Base-by-base conservation (phyloP, 1,284 basidiomycete genomes). In the Volvariella volvacea region DNA sequence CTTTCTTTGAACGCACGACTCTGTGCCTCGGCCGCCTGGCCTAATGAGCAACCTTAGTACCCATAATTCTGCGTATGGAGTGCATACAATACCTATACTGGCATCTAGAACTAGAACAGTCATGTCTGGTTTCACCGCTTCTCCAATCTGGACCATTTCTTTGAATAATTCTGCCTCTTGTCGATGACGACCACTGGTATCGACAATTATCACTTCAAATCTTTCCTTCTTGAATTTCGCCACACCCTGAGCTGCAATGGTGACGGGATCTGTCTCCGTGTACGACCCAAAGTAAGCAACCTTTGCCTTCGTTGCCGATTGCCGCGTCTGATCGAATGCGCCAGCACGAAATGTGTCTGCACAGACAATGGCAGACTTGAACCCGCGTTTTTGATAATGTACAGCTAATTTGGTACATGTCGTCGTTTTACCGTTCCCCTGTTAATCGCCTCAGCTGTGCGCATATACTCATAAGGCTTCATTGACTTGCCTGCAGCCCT, bases 291-390 rank as follows among this genome's bases (percentile, higher is more conserved):
- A 99, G 77, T 98, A 99, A 9, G 96, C 94, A 12, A 99, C 92
- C 64, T 96, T 97, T 43, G 95, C 96, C 67, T 97, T 97, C 25
- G 94, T 96, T 7, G 96, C 96, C 19, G 82, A 91, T 66, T 88
- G 83, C 60, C 88, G 88, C 53, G 85, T 99, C 76, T 99, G 96
- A 65, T 99, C 96, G 65, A 99, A 99, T 36, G 96, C 96, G 52
- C 96, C 96, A 3, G 96, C 96, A 70, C 96, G 90, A 76, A 99
- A 99, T 2, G 96, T 99, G 66, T 99, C 96, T 20, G 96, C 96
- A 58, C 96, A 99, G 55, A 99, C 96, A 41, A 99, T 92, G 54
- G 88, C 92, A n/a, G 93, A 90, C 62, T 94, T 93, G 78, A 97
- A 92, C 3, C 96, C 96, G 52, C 94, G 84, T 58, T 92, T 89